Evolutionary conservation across 139 green algal species (phyloP).

Genomic region (Edaphochlamys debaryana): DNA sequence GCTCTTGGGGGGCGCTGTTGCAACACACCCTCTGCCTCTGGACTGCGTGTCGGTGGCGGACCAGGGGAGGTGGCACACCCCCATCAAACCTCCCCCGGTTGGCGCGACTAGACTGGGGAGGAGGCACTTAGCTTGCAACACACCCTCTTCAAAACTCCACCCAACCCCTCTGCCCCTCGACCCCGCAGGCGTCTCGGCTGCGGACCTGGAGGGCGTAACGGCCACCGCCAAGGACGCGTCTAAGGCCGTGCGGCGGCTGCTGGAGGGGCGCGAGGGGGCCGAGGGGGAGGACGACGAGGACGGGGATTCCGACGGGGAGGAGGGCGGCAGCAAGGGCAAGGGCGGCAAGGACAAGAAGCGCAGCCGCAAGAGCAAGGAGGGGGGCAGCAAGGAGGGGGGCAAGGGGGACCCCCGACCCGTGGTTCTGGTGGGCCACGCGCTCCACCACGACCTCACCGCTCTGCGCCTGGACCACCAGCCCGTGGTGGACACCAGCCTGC

Average conservation of each 20-base stretch:
- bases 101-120: too few relatives aligned
- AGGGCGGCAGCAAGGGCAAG: background rate
- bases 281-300: too few relatives aligned
- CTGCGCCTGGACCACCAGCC: slow-evolving; percentile 65
- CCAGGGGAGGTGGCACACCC: too few relatives aligned
- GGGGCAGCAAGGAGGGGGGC: background rate
- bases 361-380: background rate
- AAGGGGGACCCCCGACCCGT: too few relatives aligned
- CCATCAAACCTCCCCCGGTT: too few relatives aligned
- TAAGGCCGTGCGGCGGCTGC: slow-evolving; percentile 42
- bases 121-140: too few relatives aligned
- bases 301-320: background rate
- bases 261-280: slow-evolving; percentile 11
- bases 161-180: too few relatives aligned
- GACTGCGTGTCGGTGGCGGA: too few relatives aligned
- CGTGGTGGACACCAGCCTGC: slow-evolving; percentile 70
- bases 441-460: slow-evolving; percentile 69
- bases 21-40: too few relatives aligned
- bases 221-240: slow-evolving; percentile 43
- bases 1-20: too few relatives aligned
- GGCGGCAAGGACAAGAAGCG: too few relatives aligned
- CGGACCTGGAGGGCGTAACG: slow-evolving; percentile 52
- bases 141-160: too few relatives aligned
- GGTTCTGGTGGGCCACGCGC: slow-evolving; percentile 71
- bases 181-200: slow-evolving; percentile 54